Evolutionary conservation across 176 grass and related monocot species (phyloP).

Genomic region (Neostapfia colusana): DNA sequence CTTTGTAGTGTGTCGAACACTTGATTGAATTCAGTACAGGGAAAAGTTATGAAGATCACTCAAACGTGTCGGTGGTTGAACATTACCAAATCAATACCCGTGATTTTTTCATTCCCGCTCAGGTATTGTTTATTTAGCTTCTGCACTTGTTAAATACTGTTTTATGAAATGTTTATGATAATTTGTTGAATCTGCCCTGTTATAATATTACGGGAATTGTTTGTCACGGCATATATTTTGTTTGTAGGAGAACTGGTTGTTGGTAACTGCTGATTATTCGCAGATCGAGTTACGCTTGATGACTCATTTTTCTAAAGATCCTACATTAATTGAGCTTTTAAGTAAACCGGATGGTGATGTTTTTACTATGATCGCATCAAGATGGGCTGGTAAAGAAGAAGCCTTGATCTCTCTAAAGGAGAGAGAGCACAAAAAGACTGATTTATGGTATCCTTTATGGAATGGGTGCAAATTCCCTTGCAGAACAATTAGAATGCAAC

Average conservation of each 20-base stretch:
- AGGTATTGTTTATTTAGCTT: constrained; percentile 52
- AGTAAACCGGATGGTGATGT: constrained; percentile 84
- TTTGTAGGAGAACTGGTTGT: constrained; percentile 78
- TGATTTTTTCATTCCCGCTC: constrained; percentile 83
- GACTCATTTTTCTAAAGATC: constrained; percentile 95
- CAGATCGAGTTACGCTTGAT: constrained; percentile 91
- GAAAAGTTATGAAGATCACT: constrained; percentile 45
- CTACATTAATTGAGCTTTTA: constrained; percentile 72
- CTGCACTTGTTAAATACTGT: constrained; percentile 18
- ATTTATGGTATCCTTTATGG: constrained; percentile 94
- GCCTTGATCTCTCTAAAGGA: constrained; percentile 63
- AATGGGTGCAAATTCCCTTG: constrained; percentile 90
- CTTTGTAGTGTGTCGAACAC: constrained; percentile 91
- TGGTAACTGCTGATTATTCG: constrained; percentile 88
- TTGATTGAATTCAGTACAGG: constrained; percentile 63
- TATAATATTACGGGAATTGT: not conserved
- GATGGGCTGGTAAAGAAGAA: constrained; percentile 76
- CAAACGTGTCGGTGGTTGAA: constrained; percentile 39
- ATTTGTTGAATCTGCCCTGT: not conserved
- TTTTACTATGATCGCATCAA: constrained; percentile 88
- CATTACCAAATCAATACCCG: constrained; percentile 79
- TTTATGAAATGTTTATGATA: constrained; percentile 1
- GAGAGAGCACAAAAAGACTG: constrained; percentile 77
- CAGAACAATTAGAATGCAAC: constrained; percentile 85
- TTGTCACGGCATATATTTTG: constrained; percentile 24